These are phyloP conservation scores for Russula foetens DNA, from an alignment of 768 basidiomycete genomes.

Conservation along the genomic window DNA sequence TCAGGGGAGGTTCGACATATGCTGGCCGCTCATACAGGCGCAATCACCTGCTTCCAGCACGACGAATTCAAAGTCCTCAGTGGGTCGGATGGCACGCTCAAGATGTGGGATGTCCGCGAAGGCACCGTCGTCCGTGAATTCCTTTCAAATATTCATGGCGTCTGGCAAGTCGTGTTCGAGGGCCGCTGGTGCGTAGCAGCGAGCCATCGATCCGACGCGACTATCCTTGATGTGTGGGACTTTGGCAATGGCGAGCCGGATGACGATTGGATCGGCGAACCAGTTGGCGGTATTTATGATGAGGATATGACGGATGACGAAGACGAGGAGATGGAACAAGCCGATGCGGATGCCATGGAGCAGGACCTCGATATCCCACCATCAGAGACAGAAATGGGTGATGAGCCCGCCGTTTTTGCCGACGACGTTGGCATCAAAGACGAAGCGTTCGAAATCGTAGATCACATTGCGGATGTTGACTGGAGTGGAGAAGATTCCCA, in stretches of 20 bases:
- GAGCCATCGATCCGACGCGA: constrained; percentile 69
- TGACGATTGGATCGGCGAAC: constrained; percentile 80
- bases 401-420: constrained; percentile 18
- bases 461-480: constrained; percentile 5
- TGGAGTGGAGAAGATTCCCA: constrained; percentile 8
- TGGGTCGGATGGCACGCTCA: constrained; percentile 91
- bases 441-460: background rate
- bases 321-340: constrained; percentile 45
- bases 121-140: constrained; percentile 83
- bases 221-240: constrained; percentile 86
- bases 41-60: constrained; percentile 99
- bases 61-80: constrained; percentile 96
- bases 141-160: constrained; percentile 84
- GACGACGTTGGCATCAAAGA: constrained; percentile 24
- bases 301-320: constrained; percentile 50
- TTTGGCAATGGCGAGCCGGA: constrained; percentile 61
- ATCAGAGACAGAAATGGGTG: constrained; percentile 20
- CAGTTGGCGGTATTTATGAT: constrained; percentile 67
- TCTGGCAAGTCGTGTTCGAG: constrained; percentile 97
- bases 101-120: constrained; percentile 95
- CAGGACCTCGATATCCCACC: constrained; percentile 41
- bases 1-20: constrained; percentile 73
- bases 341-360: constrained; percentile 66
- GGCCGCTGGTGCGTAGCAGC: constrained; percentile 94
- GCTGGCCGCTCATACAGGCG: constrained; percentile 86